These are phyloP conservation scores for Claviceps purpurea DNA, from an alignment of 2,329 filamentous ascomycete genomes.

Conservation along the genomic window DNA sequence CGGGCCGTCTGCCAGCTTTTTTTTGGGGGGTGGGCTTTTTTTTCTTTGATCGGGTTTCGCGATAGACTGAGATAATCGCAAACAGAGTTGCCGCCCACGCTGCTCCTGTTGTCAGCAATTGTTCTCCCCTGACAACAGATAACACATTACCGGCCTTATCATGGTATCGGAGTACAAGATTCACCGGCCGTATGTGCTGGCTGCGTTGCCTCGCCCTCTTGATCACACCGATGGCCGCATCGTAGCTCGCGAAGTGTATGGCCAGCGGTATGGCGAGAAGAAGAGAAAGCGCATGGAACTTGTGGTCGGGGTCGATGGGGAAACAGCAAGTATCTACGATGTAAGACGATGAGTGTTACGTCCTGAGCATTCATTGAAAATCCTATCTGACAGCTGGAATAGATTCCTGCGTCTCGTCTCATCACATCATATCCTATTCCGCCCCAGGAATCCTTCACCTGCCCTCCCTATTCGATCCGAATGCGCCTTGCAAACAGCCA, in stretches of 20 bases:
- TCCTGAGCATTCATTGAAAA: no score
- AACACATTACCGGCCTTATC: slow-evolving; percentile 6
- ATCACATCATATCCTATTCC: slow-evolving; percentile 55
- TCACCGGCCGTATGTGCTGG: slow-evolving; percentile 50
- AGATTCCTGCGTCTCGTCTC: slow-evolving; percentile 48
- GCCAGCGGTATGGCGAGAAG: slow-evolving; percentile 41
- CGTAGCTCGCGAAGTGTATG: slow-evolving; percentile 47
- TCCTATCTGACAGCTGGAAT: slow-evolving; percentile 2
- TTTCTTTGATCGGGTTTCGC: slow-evolving; percentile 16
- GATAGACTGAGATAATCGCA: background rate
- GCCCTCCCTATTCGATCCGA: slow-evolving; percentile 45
- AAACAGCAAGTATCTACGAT: slow-evolving; percentile 53
- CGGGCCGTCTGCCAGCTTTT: slow-evolving; percentile 19
- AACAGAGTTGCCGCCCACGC: background rate
- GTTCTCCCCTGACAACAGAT: background rate
- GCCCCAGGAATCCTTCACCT: slow-evolving; percentile 50
- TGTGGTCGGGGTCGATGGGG: slow-evolving; percentile 50
- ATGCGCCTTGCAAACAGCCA: slow-evolving; percentile 33
- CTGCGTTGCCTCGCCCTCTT: slow-evolving; percentile 44
- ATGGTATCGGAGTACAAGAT: slow-evolving; percentile 50
- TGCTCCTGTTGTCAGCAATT: background rate
- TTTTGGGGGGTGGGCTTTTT: slow-evolving; percentile 17
- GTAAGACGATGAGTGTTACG: slow-evolving; percentile 23
- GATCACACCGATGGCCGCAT: slow-evolving; percentile 37
- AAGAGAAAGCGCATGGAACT: slow-evolving; percentile 52